Evolutionary conservation across 345 rosid species (phyloP).

Genomic region (Ceriops decandra): DNA sequence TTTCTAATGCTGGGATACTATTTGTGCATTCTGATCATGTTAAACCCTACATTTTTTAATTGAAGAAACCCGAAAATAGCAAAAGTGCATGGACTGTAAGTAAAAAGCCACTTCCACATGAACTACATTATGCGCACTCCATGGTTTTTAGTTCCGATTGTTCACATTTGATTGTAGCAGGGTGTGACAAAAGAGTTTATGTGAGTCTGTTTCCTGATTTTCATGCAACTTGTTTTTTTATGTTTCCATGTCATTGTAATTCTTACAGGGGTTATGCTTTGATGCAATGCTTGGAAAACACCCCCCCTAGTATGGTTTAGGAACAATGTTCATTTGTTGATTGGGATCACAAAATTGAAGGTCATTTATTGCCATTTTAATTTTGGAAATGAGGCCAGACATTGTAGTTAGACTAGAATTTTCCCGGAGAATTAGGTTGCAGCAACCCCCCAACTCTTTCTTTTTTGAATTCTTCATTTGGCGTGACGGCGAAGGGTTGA

Average conservation of each 20-base stretch:
- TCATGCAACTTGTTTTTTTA: not conserved
- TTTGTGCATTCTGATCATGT: slow-evolving; percentile 79
- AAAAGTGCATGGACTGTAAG: slow-evolving; percentile 53
- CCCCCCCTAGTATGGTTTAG: too few relatives aligned
- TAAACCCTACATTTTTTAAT: slow-evolving; percentile 58
- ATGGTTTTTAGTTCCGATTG: slow-evolving; percentile 78
- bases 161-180: slow-evolving; percentile 58
- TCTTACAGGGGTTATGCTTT: not conserved
- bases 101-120: slow-evolving; percentile 60
- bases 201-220: slow-evolving; percentile 37
- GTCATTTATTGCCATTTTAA: too few relatives aligned
- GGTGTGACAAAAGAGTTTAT: slow-evolving; percentile 72
- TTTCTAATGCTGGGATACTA: slow-evolving; percentile 64
- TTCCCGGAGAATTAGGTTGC: too few relatives aligned
- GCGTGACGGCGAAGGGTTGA: too few relatives aligned
- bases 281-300: not conserved
- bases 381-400: too few relatives aligned
- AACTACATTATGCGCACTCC: slow-evolving; percentile 67
- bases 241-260: not conserved
- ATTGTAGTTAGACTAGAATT: too few relatives aligned
- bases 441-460: too few relatives aligned
- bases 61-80: slow-evolving; percentile 42
- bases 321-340: too few relatives aligned
- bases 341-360: too few relatives aligned
- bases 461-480: too few relatives aligned